A percentile compares a stretch with the other conserved stretches of the same genome.
These are phyloP conservation scores for Colletotrichum musae DNA, from an alignment of 2,329 filamentous ascomycete genomes.

Conservation along the genomic window DNA sequence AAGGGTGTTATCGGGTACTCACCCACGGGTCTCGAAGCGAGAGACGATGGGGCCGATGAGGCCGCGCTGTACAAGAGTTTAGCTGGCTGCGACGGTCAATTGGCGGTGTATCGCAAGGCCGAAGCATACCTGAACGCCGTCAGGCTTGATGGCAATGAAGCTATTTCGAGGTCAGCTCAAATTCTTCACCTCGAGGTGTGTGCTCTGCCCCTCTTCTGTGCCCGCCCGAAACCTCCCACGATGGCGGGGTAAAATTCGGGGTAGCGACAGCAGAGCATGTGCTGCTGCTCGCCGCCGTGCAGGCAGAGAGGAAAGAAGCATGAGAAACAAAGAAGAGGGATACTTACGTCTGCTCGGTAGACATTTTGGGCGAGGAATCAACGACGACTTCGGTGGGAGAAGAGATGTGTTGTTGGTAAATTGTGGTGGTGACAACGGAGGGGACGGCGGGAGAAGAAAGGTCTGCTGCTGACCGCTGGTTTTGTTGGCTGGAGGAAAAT, in stretches of 20 bases:
- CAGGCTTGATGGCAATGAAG: constrained; percentile 99
- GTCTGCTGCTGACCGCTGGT: constrained; percentile 42
- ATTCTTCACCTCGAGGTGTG: constrained; percentile 24
- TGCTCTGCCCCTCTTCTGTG: constrained; percentile 30
- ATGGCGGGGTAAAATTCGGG: constrained; percentile 51
- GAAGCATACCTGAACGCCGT: constrained; percentile 91
- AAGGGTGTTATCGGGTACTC: constrained; percentile 51
- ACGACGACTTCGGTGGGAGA: constrained; percentile 42
- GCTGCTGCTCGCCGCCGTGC: neutral
- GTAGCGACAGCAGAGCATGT: neutral
- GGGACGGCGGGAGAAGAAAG: constrained; percentile 45
- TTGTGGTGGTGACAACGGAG: constrained; percentile 40
- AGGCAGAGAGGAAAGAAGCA: neutral
- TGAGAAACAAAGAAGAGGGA: constrained; percentile 35
- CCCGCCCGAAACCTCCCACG: constrained; percentile 37
- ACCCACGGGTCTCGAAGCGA: constrained; percentile 98
- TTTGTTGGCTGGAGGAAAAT: constrained; percentile 49
- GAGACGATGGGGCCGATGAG: constrained; percentile 97
- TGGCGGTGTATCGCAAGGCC: constrained; percentile 17
- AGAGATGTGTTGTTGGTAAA: constrained; percentile 44
- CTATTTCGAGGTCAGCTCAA: constrained; percentile 60
- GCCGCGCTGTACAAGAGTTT: constrained; percentile 77
- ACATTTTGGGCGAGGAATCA: constrained; percentile 68
- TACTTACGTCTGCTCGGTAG: constrained; percentile 90
- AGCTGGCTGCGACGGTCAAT: constrained; percentile 31